These are phyloP conservation scores for Phascolomyces articulosus DNA, from an alignment of 371 early-diverging fungal species.

Conservation along the genomic window DNA sequence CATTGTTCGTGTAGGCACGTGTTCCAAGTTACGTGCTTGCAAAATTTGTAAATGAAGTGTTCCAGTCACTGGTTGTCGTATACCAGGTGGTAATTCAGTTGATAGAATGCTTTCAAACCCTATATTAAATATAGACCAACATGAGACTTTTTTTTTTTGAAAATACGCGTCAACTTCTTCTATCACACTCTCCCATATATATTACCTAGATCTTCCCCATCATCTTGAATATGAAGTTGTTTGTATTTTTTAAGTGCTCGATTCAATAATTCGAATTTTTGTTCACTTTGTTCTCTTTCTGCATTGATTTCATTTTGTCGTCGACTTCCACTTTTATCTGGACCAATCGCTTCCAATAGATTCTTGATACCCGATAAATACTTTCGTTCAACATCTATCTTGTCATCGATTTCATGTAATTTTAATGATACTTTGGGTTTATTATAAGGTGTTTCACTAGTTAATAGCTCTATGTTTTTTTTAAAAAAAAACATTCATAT, in stretches of 20 bases:
- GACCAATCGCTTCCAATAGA: conserved; percentile 49
- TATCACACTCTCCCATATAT: too few species aligned
- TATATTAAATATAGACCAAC: not conserved
- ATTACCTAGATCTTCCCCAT: conserved; percentile 63
- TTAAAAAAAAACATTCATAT: not conserved
- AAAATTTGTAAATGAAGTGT: conserved; percentile 68
- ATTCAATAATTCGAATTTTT: conserved; percentile 80
- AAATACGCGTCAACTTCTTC: too few species aligned
- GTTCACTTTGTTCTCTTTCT: conserved; percentile 74
- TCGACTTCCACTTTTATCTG: conserved; percentile 51
- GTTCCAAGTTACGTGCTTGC: conserved; percentile 67
- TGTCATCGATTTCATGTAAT: conserved; percentile 82
- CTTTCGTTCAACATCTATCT: conserved; percentile 89
- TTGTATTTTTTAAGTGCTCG: conserved; percentile 86
- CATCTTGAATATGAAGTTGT: conserved; percentile 75
- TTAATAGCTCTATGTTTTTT: conserved; percentile 62
- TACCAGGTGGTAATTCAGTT: conserved; percentile 61
- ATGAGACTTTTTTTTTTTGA: too few species aligned
- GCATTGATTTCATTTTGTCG: conserved; percentile 65
- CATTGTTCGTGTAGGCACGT: conserved; percentile 68
- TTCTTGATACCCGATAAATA: conserved; percentile 76
- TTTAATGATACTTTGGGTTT: conserved; percentile 86
- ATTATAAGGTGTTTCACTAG: conserved; percentile 78
- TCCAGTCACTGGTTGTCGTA: conserved; percentile 77
- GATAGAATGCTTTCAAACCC: conserved; percentile 28